A percentile compares a stretch with the other conserved stretches of the same genome.
Evolutionary conservation across 345 rosid genomes (phyloP).

Genomic region (Aquilaria sinensis): DNA sequence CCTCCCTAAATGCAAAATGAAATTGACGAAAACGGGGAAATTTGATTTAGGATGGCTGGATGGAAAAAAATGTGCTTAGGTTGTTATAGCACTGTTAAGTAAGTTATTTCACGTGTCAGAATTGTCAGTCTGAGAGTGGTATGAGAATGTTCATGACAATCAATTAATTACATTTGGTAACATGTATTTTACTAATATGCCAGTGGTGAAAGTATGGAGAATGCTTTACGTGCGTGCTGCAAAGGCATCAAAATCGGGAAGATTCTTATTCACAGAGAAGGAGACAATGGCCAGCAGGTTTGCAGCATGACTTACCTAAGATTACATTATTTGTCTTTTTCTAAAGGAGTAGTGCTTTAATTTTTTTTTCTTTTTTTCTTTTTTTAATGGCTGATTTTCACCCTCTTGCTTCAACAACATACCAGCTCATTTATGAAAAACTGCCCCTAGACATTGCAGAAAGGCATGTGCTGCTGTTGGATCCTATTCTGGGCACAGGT

Average conservation of each 20-base stretch:
- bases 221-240: constrained; percentile 96
- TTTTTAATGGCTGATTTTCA: constrained; percentile 11
- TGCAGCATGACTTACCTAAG: constrained; percentile 12
- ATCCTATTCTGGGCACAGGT: constrained; percentile 99
- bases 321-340: background rate
- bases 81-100: too few species aligned
- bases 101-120: too few species aligned
- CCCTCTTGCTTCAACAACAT: constrained; percentile 6
- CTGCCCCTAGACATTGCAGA: constrained; percentile 86
- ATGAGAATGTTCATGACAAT: too few species aligned
- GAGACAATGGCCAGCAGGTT: constrained; percentile 96
- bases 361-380: background rate
- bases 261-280: constrained; percentile 96
- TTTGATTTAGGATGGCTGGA: too few species aligned
- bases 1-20: too few species aligned
- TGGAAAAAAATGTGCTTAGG: too few species aligned
- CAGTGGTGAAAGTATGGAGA: constrained; percentile 99
- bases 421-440: constrained; percentile 90
- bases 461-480: constrained; percentile 84
- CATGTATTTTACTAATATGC: constrained; percentile 8
- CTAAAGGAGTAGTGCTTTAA: too few species aligned
- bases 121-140: too few species aligned
- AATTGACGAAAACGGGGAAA: too few species aligned
- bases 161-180: too few species aligned
- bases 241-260: constrained; percentile 97